Evolutionary conservation across 805 yeast genomes (phyloP).

Genomic region (Alloascoidea africana): DNA sequence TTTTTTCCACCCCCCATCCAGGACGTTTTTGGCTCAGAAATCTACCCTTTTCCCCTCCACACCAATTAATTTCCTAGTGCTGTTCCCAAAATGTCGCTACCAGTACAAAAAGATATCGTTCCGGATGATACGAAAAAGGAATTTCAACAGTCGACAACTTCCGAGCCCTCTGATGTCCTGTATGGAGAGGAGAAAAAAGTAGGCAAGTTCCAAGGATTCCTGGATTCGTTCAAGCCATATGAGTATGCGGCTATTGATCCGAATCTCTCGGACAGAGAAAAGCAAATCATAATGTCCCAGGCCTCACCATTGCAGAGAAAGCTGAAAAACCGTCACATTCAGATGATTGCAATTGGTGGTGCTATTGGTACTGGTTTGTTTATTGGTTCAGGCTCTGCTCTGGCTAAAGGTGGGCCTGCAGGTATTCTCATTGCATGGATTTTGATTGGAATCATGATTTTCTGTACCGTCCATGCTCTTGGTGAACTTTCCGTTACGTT

Average conservation of each 20-base stretch:
- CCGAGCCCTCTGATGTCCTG: too few relatives aligned
- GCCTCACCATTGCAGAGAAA: slow-evolving; percentile 39
- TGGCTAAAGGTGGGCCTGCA: slow-evolving; percentile 38
- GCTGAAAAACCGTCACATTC: slow-evolving; percentile 29
- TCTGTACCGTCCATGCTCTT: slow-evolving; percentile 34
- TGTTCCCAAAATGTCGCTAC: too few relatives aligned
- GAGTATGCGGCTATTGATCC: slow-evolving; percentile 22
- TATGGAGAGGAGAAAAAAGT: too few relatives aligned
- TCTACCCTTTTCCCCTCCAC: too few relatives aligned
- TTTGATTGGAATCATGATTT: slow-evolving; percentile 38
- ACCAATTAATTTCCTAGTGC: too few relatives aligned
- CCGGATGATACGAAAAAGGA: too few relatives aligned
- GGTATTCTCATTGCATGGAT: slow-evolving; percentile 32
- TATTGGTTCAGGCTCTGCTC: slow-evolving; percentile 36
- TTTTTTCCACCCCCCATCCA: too few relatives aligned
- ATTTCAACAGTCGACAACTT: too few relatives aligned
- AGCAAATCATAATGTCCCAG: slow-evolving; percentile 25
- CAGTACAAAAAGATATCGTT: too few relatives aligned
- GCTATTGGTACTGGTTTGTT: slow-evolving; percentile 46
- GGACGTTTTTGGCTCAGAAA: too few relatives aligned
- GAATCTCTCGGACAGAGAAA: slow-evolving; percentile 17
- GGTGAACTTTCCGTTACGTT: slow-evolving; percentile 44
- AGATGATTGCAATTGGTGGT: slow-evolving; percentile 42
- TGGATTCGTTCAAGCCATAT: slow-evolving; percentile 29
- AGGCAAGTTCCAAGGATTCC: slow-evolving; percentile 13